Base-by-base conservation (phyloP, 331 rosid species). In the Cydonia oblonga region DNA sequence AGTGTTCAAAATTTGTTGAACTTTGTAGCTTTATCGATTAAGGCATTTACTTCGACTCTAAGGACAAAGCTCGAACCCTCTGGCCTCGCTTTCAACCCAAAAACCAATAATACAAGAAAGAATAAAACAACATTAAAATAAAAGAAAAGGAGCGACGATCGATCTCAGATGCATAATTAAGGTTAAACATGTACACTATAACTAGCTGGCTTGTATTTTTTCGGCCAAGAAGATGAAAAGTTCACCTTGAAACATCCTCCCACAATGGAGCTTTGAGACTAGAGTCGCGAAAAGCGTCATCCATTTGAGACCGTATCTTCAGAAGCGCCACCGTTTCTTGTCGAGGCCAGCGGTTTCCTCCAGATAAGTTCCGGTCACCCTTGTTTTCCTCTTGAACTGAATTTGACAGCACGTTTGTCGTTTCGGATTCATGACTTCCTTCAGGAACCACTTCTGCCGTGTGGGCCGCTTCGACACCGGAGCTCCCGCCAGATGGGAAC, bases 181-280 rank as follows among this genome's bases (percentile, higher is more conserved):
- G 1, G 19, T 57, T 57, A 57, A 57, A 23, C 63, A 23, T 2
- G 28, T 23, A 12, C 63, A 51, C 10, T 6, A 51, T 6, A 51
- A 40, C 30, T 57, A 57, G 28, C 29, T 23, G 23, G 63, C 63
- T 57, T 12, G 7, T 14, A 57, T 30, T 23, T 57, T 57, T 57
- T 23, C 16, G 19, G 2, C 2, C 56, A 3, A 51, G 9, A 51
- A 51, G 56, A 51, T 51, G 0, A 51, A 18, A n/a, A n/a, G n/a
- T 14, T 16, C 29, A 95, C 97, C 99, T 95, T 80, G 99, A 85
- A 83, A 95, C 84, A 29, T 95, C 85, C 68, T 95, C 96, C 99
- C 99, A 91, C 77, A 95, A 83, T 70, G 99, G 99, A 83, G 90
- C 96, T 87, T 95, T 95, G 74, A 91, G 88, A 83, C 78, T 88